Conservation (phyloP, 257 asterid species). For the Oldenlandia corymbosa region DNA sequence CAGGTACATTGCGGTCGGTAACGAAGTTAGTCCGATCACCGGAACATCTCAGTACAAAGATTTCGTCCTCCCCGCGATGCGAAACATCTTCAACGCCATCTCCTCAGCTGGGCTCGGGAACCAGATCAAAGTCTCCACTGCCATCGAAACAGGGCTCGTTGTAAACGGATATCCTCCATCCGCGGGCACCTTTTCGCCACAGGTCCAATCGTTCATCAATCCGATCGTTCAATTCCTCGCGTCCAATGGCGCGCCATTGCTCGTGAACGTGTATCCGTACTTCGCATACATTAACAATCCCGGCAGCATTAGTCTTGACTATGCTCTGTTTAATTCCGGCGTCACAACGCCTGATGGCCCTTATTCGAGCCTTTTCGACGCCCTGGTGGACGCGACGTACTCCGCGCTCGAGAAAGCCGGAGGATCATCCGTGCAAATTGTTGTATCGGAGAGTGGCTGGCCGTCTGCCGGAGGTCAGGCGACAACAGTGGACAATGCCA, state of each 20-base stretch:
- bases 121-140: conserved; percentile 32
- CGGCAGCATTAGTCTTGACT: conserved; percentile 11
- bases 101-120: conserved; percentile 18
- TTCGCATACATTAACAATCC: conserved; percentile 13
- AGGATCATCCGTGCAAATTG: conserved; percentile 23
- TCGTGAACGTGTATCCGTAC: conserved; percentile 30
- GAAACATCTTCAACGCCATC: conserved; percentile 25
- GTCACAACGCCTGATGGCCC: conserved; percentile 20
- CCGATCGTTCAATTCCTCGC: conserved; percentile 29
- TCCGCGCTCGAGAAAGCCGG: conserved; percentile 29
- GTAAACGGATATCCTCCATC: conserved; percentile 25
- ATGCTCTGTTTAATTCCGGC: conserved; percentile 28
- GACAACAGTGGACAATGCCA: conserved; percentile 22
- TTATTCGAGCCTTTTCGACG: conserved; percentile 28
- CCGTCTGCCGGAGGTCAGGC: conserved; percentile 31
- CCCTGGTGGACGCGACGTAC: conserved; percentile 32
- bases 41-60: conserved; percentile 9
- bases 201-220: conserved; percentile 10
- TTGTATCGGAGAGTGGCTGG: conserved; percentile 46
- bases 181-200: conserved; percentile 17
- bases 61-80: conserved; percentile 29
- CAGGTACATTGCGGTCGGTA: conserved; percentile 51
- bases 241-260: conserved; percentile 16
- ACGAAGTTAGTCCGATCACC: conserved; percentile 37
- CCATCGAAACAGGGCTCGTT: conserved; percentile 31